Percentiles rank a stretch among this genome's conserved stretches.
These are phyloP conservation scores for Pseudohalonectria lignicola DNA, from an alignment of 2,329 filamentous ascomycete genomes.

Conservation along the genomic window DNA sequence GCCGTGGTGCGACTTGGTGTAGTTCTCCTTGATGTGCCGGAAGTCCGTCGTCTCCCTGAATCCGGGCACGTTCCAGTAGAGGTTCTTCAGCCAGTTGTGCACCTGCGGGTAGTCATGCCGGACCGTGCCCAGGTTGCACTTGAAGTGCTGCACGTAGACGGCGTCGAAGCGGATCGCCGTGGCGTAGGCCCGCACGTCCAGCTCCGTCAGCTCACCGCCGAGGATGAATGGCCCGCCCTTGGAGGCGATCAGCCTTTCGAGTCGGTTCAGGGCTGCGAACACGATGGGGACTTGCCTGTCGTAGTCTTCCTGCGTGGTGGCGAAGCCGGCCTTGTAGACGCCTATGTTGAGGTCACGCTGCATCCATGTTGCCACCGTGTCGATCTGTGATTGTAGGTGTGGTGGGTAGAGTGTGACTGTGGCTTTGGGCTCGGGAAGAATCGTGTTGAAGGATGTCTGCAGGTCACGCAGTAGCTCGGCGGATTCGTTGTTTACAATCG, in stretches of 20 bases:
- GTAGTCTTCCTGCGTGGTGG: slow-evolving; percentile 41
- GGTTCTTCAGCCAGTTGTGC: slow-evolving; percentile 46
- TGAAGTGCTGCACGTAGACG: slow-evolving; percentile 56
- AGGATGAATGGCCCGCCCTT: slow-evolving; percentile 40
- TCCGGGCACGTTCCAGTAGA: slow-evolving; percentile 45
- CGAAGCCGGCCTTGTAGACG: slow-evolving; percentile 53
- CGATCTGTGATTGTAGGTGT: slow-evolving; percentile 34
- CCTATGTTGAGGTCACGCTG: slow-evolving; percentile 44
- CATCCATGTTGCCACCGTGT: slow-evolving; percentile 40
- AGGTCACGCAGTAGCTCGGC: slow-evolving; percentile 46
- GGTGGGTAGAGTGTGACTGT: slow-evolving; percentile 40
- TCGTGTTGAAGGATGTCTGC: slow-evolving; percentile 40
- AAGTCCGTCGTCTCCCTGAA: slow-evolving; percentile 52
- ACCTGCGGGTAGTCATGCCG: slow-evolving; percentile 48
- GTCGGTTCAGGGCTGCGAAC: slow-evolving; percentile 47
- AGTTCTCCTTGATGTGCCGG: slow-evolving; percentile 57
- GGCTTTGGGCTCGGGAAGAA: slow-evolving; percentile 27
- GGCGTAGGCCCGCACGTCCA: slow-evolving; percentile 46
- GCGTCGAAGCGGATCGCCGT: slow-evolving; percentile 49
- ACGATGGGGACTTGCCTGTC: slow-evolving; percentile 40
- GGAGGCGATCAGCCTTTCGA: slow-evolving; percentile 32
- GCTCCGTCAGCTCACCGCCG: slow-evolving; percentile 42
- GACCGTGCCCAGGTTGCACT: slow-evolving; percentile 51
- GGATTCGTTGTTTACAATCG: slow-evolving; percentile 51
- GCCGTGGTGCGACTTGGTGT: slow-evolving; percentile 44